Evolutionary conservation across 2,329 filamentous ascomycete species (phyloP).

Genomic region (Mariannaea elegans): DNA sequence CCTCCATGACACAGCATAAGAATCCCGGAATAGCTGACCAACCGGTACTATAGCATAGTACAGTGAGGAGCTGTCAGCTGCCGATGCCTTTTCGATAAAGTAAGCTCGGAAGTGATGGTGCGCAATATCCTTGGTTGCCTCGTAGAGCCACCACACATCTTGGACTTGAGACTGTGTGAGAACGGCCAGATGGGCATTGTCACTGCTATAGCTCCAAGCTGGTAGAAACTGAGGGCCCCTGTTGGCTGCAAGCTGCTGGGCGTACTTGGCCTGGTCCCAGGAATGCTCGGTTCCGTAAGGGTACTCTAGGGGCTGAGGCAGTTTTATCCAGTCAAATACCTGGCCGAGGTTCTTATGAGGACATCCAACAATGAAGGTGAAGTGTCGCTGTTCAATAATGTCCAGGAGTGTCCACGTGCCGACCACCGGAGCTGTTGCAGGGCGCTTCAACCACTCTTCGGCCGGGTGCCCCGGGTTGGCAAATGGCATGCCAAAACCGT

Average conservation of each 20-base stretch:
- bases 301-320: neutral
- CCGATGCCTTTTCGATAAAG: too few relatives aligned
- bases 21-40: too few relatives aligned
- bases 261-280: neutral
- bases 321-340: neutral
- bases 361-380: neutral
- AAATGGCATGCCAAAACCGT: neutral
- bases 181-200: neutral
- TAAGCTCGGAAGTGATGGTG: too few relatives aligned
- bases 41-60: too few relatives aligned
- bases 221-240: neutral
- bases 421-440: neutral
- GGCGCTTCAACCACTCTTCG: neutral
- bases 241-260: neutral
- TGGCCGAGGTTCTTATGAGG: neutral
- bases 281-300: neutral
- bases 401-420: constrained; percentile 4
- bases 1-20: too few relatives aligned
- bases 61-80: too few relatives aligned
- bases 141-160: neutral
- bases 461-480: neutral
- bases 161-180: neutral
- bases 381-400: neutral
- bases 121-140: too few relatives aligned
- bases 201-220: neutral